Conservation (phyloP, 2,329 filamentous ascomycete species). For the Beauveria rudraprayagi region DNA sequence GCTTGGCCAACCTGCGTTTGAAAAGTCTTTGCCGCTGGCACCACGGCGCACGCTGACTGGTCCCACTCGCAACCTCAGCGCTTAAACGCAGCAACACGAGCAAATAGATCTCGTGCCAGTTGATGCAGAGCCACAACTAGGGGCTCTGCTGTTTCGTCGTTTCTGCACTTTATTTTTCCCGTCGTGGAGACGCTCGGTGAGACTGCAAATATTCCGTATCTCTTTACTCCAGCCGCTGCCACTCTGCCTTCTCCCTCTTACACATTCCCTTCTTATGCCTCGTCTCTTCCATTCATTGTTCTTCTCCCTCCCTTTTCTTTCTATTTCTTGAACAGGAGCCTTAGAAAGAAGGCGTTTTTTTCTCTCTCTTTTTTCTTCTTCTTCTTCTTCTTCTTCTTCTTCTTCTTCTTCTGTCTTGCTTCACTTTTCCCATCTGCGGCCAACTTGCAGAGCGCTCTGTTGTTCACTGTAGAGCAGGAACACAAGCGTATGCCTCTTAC, state of each 20-base stretch:
- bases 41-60: slow-evolving; percentile 4
- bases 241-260: slow-evolving; percentile 3
- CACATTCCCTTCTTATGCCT: background rate
- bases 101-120: slow-evolving; percentile 2
- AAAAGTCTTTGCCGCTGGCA: background rate
- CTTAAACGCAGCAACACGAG: slow-evolving; percentile 11
- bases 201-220: background rate
- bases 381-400: background rate
- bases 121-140: slow-evolving; percentile 2
- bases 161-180: background rate
- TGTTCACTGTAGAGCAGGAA: slow-evolving; percentile 12
- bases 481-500: slow-evolving; percentile 6
- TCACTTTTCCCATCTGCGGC: background rate
- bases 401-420: background rate
- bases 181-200: slow-evolving; percentile 2
- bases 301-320: background rate
- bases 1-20: slow-evolving; percentile 1
- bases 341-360: background rate
- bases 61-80: background rate
- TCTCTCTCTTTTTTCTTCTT: background rate
- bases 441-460: background rate
- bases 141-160: background rate
- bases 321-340: background rate
- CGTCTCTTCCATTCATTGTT: background rate
- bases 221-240: slow-evolving; percentile 17